Base-by-base conservation (phyloP, 306 rosid species). In the Citrullus mucosospermus region DNA sequence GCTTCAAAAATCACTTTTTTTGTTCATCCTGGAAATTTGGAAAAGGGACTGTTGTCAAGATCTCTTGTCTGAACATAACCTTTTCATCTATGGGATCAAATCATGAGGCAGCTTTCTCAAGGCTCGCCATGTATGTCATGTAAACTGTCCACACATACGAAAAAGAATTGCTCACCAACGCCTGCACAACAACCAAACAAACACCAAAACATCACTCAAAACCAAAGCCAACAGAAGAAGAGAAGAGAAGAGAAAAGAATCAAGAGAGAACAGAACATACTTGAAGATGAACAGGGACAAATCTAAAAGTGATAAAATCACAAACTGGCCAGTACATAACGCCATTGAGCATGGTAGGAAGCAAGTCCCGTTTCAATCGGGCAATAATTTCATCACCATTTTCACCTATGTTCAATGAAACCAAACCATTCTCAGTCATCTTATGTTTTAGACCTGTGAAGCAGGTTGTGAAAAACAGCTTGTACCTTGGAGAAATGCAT, bases 241-340 rank as follows among this genome's bases (percentile, higher is more conserved):
- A 32, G 36, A 55, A 65, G 18, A 80, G 28, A 78, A 12, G 50
- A 34, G 38, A 79, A 71, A 66, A 22, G 78, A 44, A 56, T 32
- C 4, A 5, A 20, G 10, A 70, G 3, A 46, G 56, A 43, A 44
- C 55, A 57, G 17, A 51, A 14, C 20, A 53, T 79, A 95, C 98
- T 96, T 95, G 98, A 69, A 95, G 85, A 82, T 95, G 96, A 76
- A 95, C 98, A 53, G 98, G 98, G 53, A 83, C 80, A 86, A 95
- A 95, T 85, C 87, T 85, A 81, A 87, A 95, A 15, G 96, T 95
- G 84, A 95, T 86, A 75, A 95, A 95, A 87, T 95, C 97, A 43
- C 97, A 95, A 4, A 88, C 0, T 71, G 97, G 97, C 98, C 97
- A 92, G 85, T 95, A 92, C 93, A 91, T 92, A 61, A 89, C 56